Evolutionary conservation across 2,329 filamentous ascomycete species (phyloP), one percentile per base, ranked within the genome.

Genomic region (Clathrospora elynae): DNA sequence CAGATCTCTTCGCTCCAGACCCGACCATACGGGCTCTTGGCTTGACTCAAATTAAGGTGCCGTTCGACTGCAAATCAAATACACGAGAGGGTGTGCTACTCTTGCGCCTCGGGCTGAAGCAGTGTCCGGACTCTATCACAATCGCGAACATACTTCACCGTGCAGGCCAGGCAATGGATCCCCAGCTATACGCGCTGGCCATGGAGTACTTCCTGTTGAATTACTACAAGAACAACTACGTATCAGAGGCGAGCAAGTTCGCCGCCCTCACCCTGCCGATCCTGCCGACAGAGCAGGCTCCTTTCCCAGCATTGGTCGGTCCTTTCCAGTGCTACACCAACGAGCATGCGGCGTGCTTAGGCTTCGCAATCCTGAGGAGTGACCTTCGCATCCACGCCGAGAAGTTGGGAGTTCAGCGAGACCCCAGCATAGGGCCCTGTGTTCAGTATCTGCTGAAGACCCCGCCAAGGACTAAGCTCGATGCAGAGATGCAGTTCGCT

Each of bases 291-390:
- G 80, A 91, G 54, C 84, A 83, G 11, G 71, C 71, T 3, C 79
- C 80, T n/a, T 73, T 77, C 3, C 78, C 82, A 41, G 74, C 76
- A 24, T 75, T 96, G 18, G 87, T 90, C 1, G 73, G 79, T 1
- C 91, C 92, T 0, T 81, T 80, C 1, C 81, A 84, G 45, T 96
- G 91, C 62, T 99, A 89, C 64, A 90, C 85, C 1, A 92, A 97
- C 55, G 81, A 86, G 25, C 80, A 80, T 28, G 88, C 88, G 14
- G 78, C 85, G 1, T 76, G 95, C 4, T 78, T 99, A 37, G 89
- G 88, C 0, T 97, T 95, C 61, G 78, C 84, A 17, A 86, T 96
- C 12, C 73, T 99, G 22, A 80, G 82, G 48, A 79, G 74, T 33
- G 88, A 93, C 51, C 77, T 97, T n/a, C 85, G 88, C 47, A 73